Base-by-base conservation (phyloP, 331 rosid genomes). In the Quercus tomentella region DNA sequence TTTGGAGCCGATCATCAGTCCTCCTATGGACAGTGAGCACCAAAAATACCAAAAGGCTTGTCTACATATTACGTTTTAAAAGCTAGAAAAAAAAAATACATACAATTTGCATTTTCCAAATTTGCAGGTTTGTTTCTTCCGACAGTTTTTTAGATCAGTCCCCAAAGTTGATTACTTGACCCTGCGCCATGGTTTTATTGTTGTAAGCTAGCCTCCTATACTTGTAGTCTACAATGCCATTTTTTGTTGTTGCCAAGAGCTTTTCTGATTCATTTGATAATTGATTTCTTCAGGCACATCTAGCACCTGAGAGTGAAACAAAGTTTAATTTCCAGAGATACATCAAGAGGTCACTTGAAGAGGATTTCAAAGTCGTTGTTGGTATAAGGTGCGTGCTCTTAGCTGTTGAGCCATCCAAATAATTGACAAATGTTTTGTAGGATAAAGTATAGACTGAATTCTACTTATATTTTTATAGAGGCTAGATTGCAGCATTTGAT, bases 141-240 rank as follows among this genome's bases (percentile, higher is more conserved):
- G 98, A 67, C 97, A 92, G 72, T 94, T 94, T 81, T 87, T 92
- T 57, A 61, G 94, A 67, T 94, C 97, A 18, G 97, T 94, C 73
- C 97, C 97, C n/a, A 86, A 92, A 78, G 98, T 92, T 6, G 98
- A 94, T 80, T 92, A 92, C 86, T 85, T 94, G 86, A 88, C 98
- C 71, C 83, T 92, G 70, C 80, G 97, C 30, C 93, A 92, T 84
- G 98, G 98, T 18, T 91, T 91, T 77, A 84, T 91, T 3, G 52
- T 45, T 45, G 52, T 45, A 45, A 45, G 52, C 52, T 3, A 45
- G 52, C 52, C 52, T 45, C 52, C 52, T 45, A 2, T 45, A 45
- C 52, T 45, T 11, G 4, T 45, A 45, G 52, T 45, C 16, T 45
- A 45, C 15, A 9, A 45, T 45, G 52, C 52, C 52, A 9, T 45